A percentile compares a stretch with the other conserved stretches of the same genome.
Conservation (phyloP, 352 stramenopile genomes). For the Phytophthora constricta region DNA sequence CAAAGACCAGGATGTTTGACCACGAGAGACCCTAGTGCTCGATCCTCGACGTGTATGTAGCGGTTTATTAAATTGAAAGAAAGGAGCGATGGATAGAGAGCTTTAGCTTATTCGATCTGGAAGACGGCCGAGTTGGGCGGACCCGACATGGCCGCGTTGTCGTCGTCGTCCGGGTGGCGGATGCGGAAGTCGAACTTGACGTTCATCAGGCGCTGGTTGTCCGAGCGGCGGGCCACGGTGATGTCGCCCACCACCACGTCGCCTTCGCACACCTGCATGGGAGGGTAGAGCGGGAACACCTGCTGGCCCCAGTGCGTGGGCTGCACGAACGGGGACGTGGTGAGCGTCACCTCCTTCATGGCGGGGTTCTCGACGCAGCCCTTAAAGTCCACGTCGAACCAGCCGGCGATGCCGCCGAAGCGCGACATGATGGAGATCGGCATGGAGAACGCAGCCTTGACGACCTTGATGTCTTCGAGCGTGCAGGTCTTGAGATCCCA, state of each 20-base stretch:
- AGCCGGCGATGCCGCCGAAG: conserved; percentile 96
- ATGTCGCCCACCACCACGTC: conserved; percentile 78
- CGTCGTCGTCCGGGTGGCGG: conserved; percentile 66
- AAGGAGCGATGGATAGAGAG: conserved; percentile 27
- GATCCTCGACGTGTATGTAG: background rate
- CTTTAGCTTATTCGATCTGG: conserved; percentile 83
- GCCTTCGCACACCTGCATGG: conserved; percentile 84
- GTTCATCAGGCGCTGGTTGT: conserved; percentile 91
- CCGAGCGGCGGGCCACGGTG: conserved; percentile 71
- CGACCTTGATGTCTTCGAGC: conserved; percentile 83
- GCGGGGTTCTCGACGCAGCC: conserved; percentile 84
- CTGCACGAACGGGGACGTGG: conserved; percentile 91
- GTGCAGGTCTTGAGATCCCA: conserved; percentile 89
- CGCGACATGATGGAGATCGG: conserved; percentile 88
- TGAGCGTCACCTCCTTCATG: conserved; percentile 85
- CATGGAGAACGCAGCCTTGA: conserved; percentile 76
- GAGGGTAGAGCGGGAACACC: conserved; percentile 85
- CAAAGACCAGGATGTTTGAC: background rate
- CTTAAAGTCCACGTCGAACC: conserved; percentile 99
- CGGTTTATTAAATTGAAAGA: conserved; percentile 31
- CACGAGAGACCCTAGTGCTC: background rate
- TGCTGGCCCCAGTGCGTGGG: conserved; percentile 90
- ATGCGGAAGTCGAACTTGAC: conserved; percentile 88
- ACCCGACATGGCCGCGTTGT: conserved; percentile 44
- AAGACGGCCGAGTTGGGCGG: conserved; percentile 70